These are phyloP conservation scores for Cicer yamashitae DNA, from an alignment of 306 rosid species.

Conservation along the genomic window DNA sequence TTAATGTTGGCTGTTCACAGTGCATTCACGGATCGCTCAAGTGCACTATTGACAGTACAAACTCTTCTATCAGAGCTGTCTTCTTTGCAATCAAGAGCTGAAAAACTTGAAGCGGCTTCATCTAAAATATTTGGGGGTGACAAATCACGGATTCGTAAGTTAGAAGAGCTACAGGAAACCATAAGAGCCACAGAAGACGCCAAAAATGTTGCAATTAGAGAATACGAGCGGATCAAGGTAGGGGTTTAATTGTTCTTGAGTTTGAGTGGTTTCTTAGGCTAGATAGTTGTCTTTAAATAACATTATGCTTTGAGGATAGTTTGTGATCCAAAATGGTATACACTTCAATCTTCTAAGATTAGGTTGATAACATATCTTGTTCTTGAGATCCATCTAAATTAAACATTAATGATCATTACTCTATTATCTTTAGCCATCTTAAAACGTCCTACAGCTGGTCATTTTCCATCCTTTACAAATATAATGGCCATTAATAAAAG, in stretches of 20 bases:
- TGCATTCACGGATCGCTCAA: constrained; percentile 90
- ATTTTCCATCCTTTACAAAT: neutral
- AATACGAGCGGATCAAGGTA: constrained; percentile 94
- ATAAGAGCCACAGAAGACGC: constrained; percentile 82
- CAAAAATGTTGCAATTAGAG: constrained; percentile 78
- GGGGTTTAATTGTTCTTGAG: neutral
- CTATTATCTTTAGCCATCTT: constrained; percentile 10
- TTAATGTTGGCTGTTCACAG: constrained; percentile 82
- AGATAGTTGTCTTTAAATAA: constrained; percentile 1
- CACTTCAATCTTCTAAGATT: constrained; percentile 9
- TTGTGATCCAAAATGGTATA: constrained; percentile 27
- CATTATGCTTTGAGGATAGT: neutral
- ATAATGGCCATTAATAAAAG: neutral
- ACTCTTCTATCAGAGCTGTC: constrained; percentile 84
- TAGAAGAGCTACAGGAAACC: constrained; percentile 89
- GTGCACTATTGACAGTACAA: constrained; percentile 88
- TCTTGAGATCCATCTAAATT: constrained; percentile 16
- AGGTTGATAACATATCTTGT: constrained; percentile 15
- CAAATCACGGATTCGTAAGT: constrained; percentile 72
- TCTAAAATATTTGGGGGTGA: constrained; percentile 91
- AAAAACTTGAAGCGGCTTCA: constrained; percentile 90
- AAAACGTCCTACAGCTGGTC: neutral
- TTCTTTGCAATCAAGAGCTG: constrained; percentile 77
- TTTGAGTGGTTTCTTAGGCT: constrained; percentile 17
- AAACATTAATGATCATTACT: neutral